Conservation (phyloP, 2,329 filamentous ascomycete species). For the Ceratocystis cacaofunesta region DNA sequence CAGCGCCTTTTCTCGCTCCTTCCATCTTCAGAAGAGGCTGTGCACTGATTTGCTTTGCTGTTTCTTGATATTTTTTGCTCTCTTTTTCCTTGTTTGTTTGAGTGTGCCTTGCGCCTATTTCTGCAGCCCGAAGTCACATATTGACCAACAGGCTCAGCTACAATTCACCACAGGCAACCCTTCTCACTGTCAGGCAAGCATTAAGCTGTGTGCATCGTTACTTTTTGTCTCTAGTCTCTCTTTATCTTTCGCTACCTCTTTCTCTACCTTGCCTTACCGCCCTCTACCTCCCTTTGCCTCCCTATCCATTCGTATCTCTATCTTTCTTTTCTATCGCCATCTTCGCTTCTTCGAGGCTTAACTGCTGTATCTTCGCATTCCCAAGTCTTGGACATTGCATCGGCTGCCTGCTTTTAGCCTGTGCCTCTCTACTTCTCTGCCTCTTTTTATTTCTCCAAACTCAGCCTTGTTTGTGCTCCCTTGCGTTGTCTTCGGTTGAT, state of each 20-base stretch:
- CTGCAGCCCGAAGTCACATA: not conserved
- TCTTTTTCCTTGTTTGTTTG: too few relatives aligned
- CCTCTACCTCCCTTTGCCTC: not conserved
- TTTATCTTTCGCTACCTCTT: too few relatives aligned
- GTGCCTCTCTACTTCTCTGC: not conserved
- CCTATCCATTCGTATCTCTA: not conserved
- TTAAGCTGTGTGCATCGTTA: not conserved
- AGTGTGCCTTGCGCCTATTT: not conserved
- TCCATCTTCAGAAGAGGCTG: not conserved
- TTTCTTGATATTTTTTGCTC: not conserved
- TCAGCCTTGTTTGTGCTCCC: slow-evolving; percentile 7
- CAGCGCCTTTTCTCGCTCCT: not conserved
- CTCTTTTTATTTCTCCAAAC: not conserved
- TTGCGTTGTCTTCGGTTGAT: not conserved
- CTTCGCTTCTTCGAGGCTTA: not conserved
- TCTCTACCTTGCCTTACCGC: not conserved
- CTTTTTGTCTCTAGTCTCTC: not conserved
- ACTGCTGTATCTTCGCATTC: not conserved
- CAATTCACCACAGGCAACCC: not conserved
- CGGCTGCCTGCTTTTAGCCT: not conserved
- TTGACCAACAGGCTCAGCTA: too few relatives aligned
- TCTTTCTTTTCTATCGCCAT: not conserved
- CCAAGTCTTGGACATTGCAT: not conserved
- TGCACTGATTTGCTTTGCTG: not conserved
- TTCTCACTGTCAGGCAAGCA: not conserved